phyloP scores from a whole-genome alignment of 805 yeast species.

The Candida silvatica region DNA sequence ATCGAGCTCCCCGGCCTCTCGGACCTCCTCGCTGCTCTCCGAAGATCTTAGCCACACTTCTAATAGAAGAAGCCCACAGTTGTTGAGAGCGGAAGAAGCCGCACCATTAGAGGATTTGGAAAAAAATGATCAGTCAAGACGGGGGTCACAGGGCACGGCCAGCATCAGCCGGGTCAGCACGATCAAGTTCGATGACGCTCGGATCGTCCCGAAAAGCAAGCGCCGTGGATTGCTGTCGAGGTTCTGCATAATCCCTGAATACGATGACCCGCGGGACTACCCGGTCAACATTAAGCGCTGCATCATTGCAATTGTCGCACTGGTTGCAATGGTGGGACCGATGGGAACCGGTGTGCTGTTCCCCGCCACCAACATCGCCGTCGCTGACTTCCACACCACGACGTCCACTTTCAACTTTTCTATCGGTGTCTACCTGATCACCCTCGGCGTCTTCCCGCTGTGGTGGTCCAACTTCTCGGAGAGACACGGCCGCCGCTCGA shows the following conservation, averaged over 20 bases:
- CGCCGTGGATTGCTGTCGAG: conserved; percentile 53
- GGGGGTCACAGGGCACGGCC: not conserved
- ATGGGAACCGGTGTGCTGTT: conserved; percentile 82
- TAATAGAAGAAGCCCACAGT: too few species aligned
- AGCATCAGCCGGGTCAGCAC: conserved; percentile 9
- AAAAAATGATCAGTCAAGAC: too few species aligned
- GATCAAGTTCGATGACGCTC: conserved; percentile 16
- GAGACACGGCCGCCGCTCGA: conserved; percentile 62
- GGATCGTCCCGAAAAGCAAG: conserved; percentile 27
- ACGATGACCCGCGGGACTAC: conserved; percentile 61
- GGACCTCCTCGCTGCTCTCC: too few species aligned
- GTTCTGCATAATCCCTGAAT: conserved; percentile 56
- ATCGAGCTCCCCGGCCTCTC: too few species aligned
- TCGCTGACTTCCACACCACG: conserved; percentile 44
- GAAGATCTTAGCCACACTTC: too few species aligned
- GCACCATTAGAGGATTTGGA: too few species aligned
- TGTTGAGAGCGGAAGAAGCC: too few species aligned
- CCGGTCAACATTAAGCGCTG: conserved; percentile 38
- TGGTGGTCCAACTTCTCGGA: conserved; percentile 89
- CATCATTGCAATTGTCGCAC: conserved; percentile 59
- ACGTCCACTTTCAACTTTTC: conserved; percentile 62
- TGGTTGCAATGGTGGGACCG: conserved; percentile 75
- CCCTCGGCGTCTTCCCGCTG: conserved; percentile 72
- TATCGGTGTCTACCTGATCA: conserved; percentile 67
- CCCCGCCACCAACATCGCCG: conserved; percentile 65